phyloP scores from a whole-genome alignment of 495 filamentous ascomycete species.

The Aspergillus egyptiacus region DNA sequence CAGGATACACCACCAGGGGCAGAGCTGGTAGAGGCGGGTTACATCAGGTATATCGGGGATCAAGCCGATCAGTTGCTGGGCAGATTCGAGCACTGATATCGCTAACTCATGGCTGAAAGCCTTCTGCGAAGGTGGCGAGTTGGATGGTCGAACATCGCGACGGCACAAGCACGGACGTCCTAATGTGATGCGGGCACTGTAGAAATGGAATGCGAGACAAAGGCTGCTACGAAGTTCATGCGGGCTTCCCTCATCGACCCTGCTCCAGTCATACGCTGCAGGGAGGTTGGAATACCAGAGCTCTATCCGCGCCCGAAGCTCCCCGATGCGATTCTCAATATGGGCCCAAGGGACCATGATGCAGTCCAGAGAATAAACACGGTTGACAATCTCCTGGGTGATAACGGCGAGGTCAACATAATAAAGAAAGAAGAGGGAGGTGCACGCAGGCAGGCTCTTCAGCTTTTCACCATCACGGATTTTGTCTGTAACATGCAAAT shows the following conservation, averaged over 20 bases:
- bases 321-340: slow-evolving; percentile 52
- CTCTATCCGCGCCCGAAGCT: slow-evolving; percentile 46
- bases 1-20: slow-evolving; percentile 61
- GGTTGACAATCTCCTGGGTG: slow-evolving; percentile 48
- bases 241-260: slow-evolving; percentile 28
- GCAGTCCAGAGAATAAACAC: slow-evolving; percentile 54
- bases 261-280: slow-evolving; percentile 43
- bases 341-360: slow-evolving; percentile 51
- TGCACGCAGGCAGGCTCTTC: slow-evolving; percentile 29
- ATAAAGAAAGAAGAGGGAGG: slow-evolving; percentile 45
- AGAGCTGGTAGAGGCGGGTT: slow-evolving; percentile 46
- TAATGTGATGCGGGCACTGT: slow-evolving; percentile 54
- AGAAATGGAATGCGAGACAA: slow-evolving; percentile 52
- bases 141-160: slow-evolving; percentile 42
- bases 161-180: slow-evolving; percentile 61
- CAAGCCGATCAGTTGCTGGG: slow-evolving; percentile 47
- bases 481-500: slow-evolving; percentile 19
- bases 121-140: slow-evolving; percentile 18
- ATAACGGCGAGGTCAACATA: slow-evolving; percentile 48
- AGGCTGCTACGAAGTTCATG: slow-evolving; percentile 38
- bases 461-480: slow-evolving; percentile 25
- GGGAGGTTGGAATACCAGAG: slow-evolving; percentile 51
- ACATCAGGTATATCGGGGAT: slow-evolving; percentile 45
- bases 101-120: slow-evolving; percentile 54
- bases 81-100: slow-evolving; percentile 49